These are phyloP conservation scores for Malbranchea cinnamomea DNA, from an alignment of 2,329 filamentous ascomycete genomes.

Conservation along the genomic window DNA sequence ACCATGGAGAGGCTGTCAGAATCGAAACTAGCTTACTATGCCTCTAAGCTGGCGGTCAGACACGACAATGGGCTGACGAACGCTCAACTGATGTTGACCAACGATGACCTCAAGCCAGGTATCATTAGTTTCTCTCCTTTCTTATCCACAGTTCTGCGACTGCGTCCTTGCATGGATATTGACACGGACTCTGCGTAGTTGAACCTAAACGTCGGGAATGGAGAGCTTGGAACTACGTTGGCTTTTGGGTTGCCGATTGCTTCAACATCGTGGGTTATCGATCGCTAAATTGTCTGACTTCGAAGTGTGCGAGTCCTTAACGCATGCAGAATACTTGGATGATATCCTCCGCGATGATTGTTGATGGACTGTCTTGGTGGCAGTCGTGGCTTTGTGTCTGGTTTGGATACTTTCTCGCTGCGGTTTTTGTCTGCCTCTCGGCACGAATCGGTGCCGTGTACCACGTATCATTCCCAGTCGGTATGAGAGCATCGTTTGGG, in stretches of 20 bases:
- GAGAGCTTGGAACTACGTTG: slow-evolving; percentile 77
- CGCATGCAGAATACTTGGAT: slow-evolving; percentile 66
- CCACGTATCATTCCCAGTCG: slow-evolving; percentile 79
- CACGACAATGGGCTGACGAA: slow-evolving; percentile 62
- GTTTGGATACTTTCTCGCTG: slow-evolving; percentile 69
- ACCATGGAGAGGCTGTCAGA: slow-evolving; percentile 28
- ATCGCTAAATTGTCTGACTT: background rate
- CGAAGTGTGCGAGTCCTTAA: slow-evolving; percentile 1
- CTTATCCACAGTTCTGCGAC: too few relatives aligned
- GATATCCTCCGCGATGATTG: slow-evolving; percentile 74
- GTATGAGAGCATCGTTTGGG: slow-evolving; percentile 63
- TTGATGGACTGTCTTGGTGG: slow-evolving; percentile 73
- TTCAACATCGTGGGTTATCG: slow-evolving; percentile 52
- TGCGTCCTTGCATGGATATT: too few relatives aligned
- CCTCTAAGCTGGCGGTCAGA: slow-evolving; percentile 51
- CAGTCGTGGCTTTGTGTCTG: slow-evolving; percentile 82
- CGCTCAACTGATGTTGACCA: slow-evolving; percentile 73
- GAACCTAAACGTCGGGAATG: slow-evolving; percentile 69
- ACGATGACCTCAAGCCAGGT: slow-evolving; percentile 61
- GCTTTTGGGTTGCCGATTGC: slow-evolving; percentile 72
- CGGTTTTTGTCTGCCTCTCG: slow-evolving; percentile 58
- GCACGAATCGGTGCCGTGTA: slow-evolving; percentile 76
- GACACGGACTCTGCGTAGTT: too few relatives aligned
- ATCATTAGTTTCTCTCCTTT: too few relatives aligned
- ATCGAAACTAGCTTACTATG: slow-evolving; percentile 23